Conservation (phyloP, 2,329 filamentous ascomycete genomes). For the Seiridium cupressi region DNA sequence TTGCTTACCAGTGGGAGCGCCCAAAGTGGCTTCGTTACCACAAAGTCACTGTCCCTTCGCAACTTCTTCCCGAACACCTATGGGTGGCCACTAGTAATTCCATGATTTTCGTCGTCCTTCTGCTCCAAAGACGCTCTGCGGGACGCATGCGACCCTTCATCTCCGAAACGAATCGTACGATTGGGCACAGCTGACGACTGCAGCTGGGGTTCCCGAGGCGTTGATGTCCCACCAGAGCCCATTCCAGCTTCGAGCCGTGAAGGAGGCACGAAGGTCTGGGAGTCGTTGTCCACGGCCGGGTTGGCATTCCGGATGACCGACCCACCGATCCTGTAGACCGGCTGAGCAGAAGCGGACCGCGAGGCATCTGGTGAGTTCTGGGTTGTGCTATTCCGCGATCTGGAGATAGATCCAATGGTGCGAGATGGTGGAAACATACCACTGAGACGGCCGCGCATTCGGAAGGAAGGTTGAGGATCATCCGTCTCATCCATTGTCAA, state of each 20-base stretch:
- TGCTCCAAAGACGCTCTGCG: neutral
- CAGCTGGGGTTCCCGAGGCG: neutral
- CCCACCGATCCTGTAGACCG: constrained; percentile 37
- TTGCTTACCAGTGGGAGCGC: too few relatives aligned
- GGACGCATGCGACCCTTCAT: neutral
- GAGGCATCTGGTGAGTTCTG: constrained; percentile 6
- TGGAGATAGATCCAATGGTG: constrained; percentile 9
- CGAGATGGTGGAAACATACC: constrained; percentile 19
- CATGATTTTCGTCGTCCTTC: neutral
- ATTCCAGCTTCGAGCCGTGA: neutral
- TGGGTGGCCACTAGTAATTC: neutral
- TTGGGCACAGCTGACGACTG: neutral
- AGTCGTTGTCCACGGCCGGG: neutral
- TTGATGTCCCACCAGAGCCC: neutral
- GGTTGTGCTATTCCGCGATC: constrained; percentile 4
- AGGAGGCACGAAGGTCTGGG: neutral
- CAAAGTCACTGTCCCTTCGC: too few relatives aligned
- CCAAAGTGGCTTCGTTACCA: too few relatives aligned
- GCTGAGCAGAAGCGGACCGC: constrained; percentile 14
- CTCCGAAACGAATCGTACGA: neutral
- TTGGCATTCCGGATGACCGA: neutral
- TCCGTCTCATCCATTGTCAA: constrained; percentile 29
- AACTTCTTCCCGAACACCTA: neutral
- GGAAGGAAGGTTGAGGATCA: constrained; percentile 20
- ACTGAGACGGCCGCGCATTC: constrained; percentile 26